Evolutionary conservation across 1,284 basidiomycete genomes (phyloP).

Genomic region (Leccinum pachyderme): DNA sequence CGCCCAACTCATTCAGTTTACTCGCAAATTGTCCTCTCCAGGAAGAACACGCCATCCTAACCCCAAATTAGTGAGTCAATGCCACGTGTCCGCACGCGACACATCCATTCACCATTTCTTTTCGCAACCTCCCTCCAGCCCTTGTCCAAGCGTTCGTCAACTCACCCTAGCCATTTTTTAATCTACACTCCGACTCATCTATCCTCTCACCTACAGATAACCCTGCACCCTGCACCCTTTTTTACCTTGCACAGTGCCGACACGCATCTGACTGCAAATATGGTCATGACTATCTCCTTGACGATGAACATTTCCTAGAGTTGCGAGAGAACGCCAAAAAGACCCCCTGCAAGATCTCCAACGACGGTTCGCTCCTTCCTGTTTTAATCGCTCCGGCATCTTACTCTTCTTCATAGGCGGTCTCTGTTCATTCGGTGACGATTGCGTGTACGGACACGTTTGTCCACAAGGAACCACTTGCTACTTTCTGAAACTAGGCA

Average conservation of each 20-base stretch:
- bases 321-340: slow-evolving; percentile 55
- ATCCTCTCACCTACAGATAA: slow-evolving; percentile 38
- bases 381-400: background rate
- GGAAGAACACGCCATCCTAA: slow-evolving; percentile 42
- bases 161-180: slow-evolving; percentile 10
- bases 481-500: slow-evolving; percentile 50
- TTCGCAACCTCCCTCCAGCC: slow-evolving; percentile 34
- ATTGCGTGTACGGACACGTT: slow-evolving; percentile 59
- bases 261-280: slow-evolving; percentile 55
- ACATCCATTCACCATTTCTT: background rate
- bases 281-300: slow-evolving; percentile 55
- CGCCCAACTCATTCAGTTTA: slow-evolving; percentile 29
- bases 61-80: slow-evolving; percentile 46
- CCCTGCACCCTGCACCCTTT: slow-evolving; percentile 61
- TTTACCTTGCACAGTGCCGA: slow-evolving; percentile 57
- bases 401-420: slow-evolving; percentile 40
- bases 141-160: slow-evolving; percentile 54
- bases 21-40: slow-evolving; percentile 31
- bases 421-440: slow-evolving; percentile 53
- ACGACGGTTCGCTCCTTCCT: slow-evolving; percentile 41
- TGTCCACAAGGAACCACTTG: slow-evolving; percentile 51
- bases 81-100: slow-evolving; percentile 6
- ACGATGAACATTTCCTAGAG: slow-evolving; percentile 48
- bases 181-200: slow-evolving; percentile 7
- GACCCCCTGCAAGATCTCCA: slow-evolving; percentile 55